phyloP scores from a whole-genome alignment of 2,329 filamentous ascomycete genomes.

The Fusarium veterinarium region DNA sequence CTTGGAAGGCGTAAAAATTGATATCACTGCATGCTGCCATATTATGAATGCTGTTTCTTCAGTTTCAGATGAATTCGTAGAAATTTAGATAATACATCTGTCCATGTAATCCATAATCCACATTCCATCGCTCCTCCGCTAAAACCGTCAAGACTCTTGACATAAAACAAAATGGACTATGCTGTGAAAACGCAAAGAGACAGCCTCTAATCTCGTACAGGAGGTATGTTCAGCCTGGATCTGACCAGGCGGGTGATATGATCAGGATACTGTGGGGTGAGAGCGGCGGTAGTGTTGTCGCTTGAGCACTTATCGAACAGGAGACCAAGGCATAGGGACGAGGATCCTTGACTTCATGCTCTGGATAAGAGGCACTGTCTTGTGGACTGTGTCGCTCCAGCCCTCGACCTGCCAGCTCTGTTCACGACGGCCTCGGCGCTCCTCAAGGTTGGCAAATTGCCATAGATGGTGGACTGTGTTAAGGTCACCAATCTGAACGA shows the following conservation, averaged over 20 bases:
- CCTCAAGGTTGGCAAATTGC: slow-evolving; percentile 98
- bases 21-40: not conserved
- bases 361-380: slow-evolving; percentile 97
- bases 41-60: slow-evolving; percentile 5
- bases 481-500: slow-evolving; percentile 96
- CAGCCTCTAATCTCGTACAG: slow-evolving; percentile 29
- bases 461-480: slow-evolving; percentile 98
- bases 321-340: slow-evolving; percentile 96
- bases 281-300: not conserved
- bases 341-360: slow-evolving; percentile 94
- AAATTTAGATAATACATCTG: slow-evolving; percentile 40
- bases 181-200: slow-evolving; percentile 16
- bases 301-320: slow-evolving; percentile 73
- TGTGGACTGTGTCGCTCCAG: slow-evolving; percentile 97
- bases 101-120: slow-evolving; percentile 45
- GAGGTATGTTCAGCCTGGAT: not conserved
- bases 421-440: slow-evolving; percentile 89
- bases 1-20: not conserved
- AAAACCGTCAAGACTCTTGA: slow-evolving; percentile 19
- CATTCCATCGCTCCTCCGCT: slow-evolving; percentile 34
- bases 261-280: not conserved
- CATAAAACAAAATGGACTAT: slow-evolving; percentile 30
- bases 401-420: slow-evolving; percentile 95
- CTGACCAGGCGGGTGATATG: not conserved
- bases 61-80: slow-evolving; percentile 32